Evolutionary conservation across 257 asterid species (phyloP).

Genomic region (Mitragyna speciosa): DNA sequence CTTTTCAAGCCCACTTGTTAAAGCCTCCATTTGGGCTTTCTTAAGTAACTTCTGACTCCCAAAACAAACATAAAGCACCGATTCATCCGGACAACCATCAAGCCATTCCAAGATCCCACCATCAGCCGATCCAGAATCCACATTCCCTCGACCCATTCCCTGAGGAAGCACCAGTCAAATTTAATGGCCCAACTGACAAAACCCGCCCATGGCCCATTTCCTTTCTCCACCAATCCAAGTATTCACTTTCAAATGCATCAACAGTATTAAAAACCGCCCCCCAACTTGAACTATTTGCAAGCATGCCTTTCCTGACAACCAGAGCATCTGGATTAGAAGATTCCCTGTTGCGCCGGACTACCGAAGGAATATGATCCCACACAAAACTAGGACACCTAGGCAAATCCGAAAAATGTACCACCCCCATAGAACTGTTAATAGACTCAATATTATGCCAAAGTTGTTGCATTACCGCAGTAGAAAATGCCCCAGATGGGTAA

Average conservation of each 20-base stretch:
- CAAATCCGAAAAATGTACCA: constrained; percentile 37
- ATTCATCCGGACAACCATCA: constrained; percentile 39
- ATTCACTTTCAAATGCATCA: background rate
- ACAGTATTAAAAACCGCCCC: constrained; percentile 5
- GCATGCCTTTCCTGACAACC: background rate
- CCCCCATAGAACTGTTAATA: constrained; percentile 15
- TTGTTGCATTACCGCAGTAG: constrained; percentile 13
- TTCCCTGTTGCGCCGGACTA: constrained; percentile 38
- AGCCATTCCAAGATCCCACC: constrained; percentile 44
- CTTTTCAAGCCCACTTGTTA: constrained; percentile 54
- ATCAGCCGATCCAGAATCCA: background rate
- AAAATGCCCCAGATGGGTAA: constrained; percentile 39
- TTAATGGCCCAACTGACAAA: constrained; percentile 6
- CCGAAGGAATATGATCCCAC: constrained; percentile 50
- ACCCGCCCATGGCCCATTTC: constrained; percentile 2
- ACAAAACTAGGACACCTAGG: constrained; percentile 48
- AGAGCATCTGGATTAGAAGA: constrained; percentile 1
- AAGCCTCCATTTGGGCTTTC: constrained; percentile 54
- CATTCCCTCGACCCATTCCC: constrained; percentile 12
- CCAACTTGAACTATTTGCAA: constrained; percentile 1
- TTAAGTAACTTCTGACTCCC: constrained; percentile 66
- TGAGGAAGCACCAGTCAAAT: constrained; percentile 30
- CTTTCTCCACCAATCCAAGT: constrained; percentile 3
- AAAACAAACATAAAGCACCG: constrained; percentile 69
- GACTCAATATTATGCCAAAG: constrained; percentile 38